phyloP scores from a whole-genome alignment of 305 asterid species.

The Solanum aculeatissimum region DNA sequence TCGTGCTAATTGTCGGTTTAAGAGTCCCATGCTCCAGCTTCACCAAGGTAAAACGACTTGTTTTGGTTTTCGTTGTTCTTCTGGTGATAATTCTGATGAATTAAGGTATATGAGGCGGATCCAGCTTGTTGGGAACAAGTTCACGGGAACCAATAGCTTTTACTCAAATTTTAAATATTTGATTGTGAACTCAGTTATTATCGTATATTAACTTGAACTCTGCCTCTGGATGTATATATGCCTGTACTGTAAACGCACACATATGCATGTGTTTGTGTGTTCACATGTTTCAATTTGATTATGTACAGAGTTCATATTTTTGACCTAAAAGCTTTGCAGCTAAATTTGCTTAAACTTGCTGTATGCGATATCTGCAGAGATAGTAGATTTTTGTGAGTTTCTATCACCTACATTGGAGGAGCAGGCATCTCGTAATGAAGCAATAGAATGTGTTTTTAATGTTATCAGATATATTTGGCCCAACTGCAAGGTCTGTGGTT shows the following conservation, averaged over 20 bases:
- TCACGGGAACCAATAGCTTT: not conserved
- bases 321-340: not conserved
- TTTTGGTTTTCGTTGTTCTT: not conserved
- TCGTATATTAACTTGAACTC: not conserved
- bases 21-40: conserved; percentile 80
- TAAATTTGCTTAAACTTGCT: not conserved
- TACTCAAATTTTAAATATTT: not conserved
- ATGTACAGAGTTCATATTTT: not conserved
- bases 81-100: not conserved
- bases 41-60: conserved; percentile 51
- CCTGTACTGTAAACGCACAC: not conserved
- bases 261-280: not conserved
- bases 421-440: conserved; percentile 58
- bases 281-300: not conserved
- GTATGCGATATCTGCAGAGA: conserved; percentile 43
- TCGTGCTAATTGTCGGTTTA: conserved; percentile 48
- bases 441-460: conserved; percentile 61
- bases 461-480: conserved; percentile 91
- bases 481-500: conserved; percentile 47
- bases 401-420: conserved; percentile 85
- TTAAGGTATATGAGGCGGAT: not conserved
- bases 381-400: conserved; percentile 85
- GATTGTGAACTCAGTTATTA: not conserved
- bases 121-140: not conserved
- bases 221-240: not conserved